Evolutionary conservation across 805 yeast species (phyloP).

Genomic region (Yarrowia yakushimensis): DNA sequence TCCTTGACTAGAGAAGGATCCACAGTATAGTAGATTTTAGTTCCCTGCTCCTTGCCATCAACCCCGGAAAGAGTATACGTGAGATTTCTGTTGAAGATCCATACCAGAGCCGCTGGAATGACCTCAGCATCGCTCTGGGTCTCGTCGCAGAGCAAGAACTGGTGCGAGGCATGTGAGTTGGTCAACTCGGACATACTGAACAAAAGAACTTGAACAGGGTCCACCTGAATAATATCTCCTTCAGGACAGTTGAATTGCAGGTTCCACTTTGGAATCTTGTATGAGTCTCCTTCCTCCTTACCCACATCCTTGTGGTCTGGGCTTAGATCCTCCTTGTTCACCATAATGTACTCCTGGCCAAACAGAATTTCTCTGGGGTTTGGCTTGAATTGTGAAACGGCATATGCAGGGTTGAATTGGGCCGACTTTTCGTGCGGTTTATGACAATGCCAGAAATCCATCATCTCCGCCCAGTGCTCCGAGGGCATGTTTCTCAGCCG

Average conservation of each 20-base stretch:
- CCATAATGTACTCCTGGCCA: slow-evolving; percentile 14
- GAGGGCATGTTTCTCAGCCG: slow-evolving; percentile 69
- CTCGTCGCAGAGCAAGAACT: slow-evolving; percentile 10
- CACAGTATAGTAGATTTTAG: slow-evolving; percentile 48
- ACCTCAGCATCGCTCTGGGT: background rate
- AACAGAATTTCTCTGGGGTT: slow-evolving; percentile 30
- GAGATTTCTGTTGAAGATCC: slow-evolving; percentile 19
- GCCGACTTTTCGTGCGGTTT: slow-evolving; percentile 36
- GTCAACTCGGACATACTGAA: slow-evolving; percentile 14
- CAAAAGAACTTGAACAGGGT: background rate
- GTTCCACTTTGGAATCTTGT: slow-evolving; percentile 12
- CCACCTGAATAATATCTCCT: background rate
- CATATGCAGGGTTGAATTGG: slow-evolving; percentile 31
- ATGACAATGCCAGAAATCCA: slow-evolving; percentile 98
- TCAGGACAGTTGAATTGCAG: background rate
- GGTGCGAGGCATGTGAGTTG: slow-evolving; percentile 21
- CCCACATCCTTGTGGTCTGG: background rate
- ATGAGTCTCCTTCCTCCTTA: slow-evolving; percentile 1
- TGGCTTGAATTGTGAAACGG: slow-evolving; percentile 41
- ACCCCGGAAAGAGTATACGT: slow-evolving; percentile 1
- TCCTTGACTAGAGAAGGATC: slow-evolving; percentile 35
- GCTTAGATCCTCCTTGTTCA: slow-evolving; percentile 27
- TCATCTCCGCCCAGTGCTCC: slow-evolving; percentile 88
- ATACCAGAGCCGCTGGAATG: background rate
- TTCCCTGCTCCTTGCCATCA: slow-evolving; percentile 52